Base-by-base conservation (phyloP, 2,329 filamentous ascomycete genomes). In the Ceratocystis colombiana region DNA sequence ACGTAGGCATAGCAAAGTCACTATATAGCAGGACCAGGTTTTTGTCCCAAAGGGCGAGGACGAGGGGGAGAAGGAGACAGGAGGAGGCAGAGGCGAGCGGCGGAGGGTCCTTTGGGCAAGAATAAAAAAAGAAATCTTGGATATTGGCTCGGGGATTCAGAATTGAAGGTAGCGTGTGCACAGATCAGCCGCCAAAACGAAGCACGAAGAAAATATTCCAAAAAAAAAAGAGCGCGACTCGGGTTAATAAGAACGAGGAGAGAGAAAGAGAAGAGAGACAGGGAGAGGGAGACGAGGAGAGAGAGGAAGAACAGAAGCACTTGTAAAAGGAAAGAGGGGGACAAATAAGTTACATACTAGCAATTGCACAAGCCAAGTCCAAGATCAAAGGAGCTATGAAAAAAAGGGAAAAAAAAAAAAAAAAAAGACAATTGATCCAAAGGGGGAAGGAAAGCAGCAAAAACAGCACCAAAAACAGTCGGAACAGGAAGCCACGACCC, bases 121-220 rank as follows among this genome's bases (percentile, higher is more conserved):
- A 41, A 12, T 15, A 41, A 41, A 41, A 41, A 41, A 41, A 41
- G 37, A 41, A 41, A 41, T 41, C 10, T 41, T 41, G 37, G 10
- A 41, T 41, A 41, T 53, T 53, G n/a, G 48, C 48, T 53, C 25
- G 22, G 28, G 22, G 50, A 25, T 25, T 30, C 50, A 55, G 15
- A 55, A 17, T n/a, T 53, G 22, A 55, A 22, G 28, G n/a, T 25
- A 55, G 50, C 15, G 37, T 41, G 37, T 41, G 50, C 50, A 55
- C 50, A 55, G 50, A 55, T 55, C 50, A 55, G 12, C n/a, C 20
- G 25, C 20, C 28, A 22, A 55, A 55, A 55, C 28, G 50, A 55
- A 25, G 37, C 37, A 41, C 50, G 28, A 55, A 55, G 22, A 25
- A 28, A 55, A 28, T 28, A 15, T 10, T 25, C 22, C 22, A n/a